Evolutionary conservation across 768 basidiomycete genomes (phyloP).

Genomic region (Phanerochaete sordida): DNA sequence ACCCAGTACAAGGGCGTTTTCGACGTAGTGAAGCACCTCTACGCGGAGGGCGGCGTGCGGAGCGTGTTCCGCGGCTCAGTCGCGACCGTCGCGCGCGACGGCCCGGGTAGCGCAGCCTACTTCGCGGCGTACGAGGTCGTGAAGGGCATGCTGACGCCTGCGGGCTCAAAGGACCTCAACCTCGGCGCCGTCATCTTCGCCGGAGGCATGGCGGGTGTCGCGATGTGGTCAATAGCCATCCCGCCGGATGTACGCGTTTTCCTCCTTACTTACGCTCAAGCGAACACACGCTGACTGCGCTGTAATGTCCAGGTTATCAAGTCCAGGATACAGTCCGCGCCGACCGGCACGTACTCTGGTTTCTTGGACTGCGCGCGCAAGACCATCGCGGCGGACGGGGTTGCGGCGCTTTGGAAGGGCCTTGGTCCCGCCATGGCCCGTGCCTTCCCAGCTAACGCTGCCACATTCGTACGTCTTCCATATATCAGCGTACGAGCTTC

Average conservation of each 20-base stretch:
- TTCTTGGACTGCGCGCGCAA: conserved; percentile 90
- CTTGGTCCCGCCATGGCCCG: conserved; percentile 96
- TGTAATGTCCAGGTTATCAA: conserved; percentile 78
- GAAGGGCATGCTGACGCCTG: conserved; percentile 82
- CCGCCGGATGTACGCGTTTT: conserved; percentile 80
- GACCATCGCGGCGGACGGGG: conserved; percentile 86
- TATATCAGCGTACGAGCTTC: background rate
- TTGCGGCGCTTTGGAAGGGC: conserved; percentile 90
- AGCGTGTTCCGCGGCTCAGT: conserved; percentile 91
- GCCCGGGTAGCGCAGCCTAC: conserved; percentile 97
- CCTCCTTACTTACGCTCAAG: background rate
- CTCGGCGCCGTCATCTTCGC: conserved; percentile 85
- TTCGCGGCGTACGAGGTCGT: conserved; percentile 96
- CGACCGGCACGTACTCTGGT: conserved; percentile 95
- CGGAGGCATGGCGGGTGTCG: conserved; percentile 92
- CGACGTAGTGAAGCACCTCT: conserved; percentile 87
- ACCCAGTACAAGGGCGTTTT: conserved; percentile 84
- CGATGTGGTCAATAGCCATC: conserved; percentile 98
- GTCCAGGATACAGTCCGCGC: conserved; percentile 93
- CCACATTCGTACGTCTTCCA: conserved; percentile 72
- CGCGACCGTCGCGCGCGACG: conserved; percentile 94
- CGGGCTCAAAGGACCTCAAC: conserved; percentile 75
- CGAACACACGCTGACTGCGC: too few relatives aligned
- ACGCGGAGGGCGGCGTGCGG: conserved; percentile 88
- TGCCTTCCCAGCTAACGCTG: conserved; percentile 97